Evolutionary conservation across 139 green algal genomes (phyloP).

Genomic region (Coelastrella sp.): DNA sequence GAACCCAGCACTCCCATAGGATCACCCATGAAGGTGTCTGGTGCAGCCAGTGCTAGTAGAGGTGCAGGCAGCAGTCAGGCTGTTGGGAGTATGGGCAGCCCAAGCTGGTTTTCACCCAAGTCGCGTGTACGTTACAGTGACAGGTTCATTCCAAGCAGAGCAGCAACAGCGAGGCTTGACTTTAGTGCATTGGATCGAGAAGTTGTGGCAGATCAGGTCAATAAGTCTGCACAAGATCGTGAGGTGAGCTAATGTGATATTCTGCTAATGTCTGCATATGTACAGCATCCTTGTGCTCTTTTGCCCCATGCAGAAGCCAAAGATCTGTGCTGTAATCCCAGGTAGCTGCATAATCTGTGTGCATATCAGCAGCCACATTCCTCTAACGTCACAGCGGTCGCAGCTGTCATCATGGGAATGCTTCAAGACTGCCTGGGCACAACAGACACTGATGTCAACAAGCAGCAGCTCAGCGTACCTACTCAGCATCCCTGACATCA

Average conservation of each 20-base stretch:
- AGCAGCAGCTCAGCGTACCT: no score
- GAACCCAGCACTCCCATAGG: conserved; percentile 30
- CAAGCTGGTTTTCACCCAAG: conserved; percentile 45
- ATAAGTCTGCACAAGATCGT: conserved; percentile 51
- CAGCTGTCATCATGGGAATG: no score
- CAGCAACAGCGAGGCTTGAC: conserved; percentile 72
- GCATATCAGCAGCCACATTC: no score
- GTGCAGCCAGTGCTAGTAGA: conserved; percentile 5
- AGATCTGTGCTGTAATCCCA: no score
- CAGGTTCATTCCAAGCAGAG: conserved; percentile 85
- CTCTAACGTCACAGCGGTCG: no score
- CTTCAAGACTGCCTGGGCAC: no score
- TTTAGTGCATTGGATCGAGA: conserved; percentile 83
- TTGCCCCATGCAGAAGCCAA: no score
- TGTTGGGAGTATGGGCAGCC: conserved; percentile 6
- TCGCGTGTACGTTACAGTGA: conserved; percentile 79
- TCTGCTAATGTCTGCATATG: no score
- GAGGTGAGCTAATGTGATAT: conserved; percentile 51
- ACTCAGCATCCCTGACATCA: no score
- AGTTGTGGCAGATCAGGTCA: conserved; percentile 62
- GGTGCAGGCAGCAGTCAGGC: not conserved
- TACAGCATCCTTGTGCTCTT: no score
- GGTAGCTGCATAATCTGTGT: no score
- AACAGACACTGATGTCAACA: no score
- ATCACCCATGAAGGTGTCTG: conserved; percentile 16